These are phyloP conservation scores for Salix exigua DNA, from an alignment of 345 rosid species.

Conservation along the genomic window DNA sequence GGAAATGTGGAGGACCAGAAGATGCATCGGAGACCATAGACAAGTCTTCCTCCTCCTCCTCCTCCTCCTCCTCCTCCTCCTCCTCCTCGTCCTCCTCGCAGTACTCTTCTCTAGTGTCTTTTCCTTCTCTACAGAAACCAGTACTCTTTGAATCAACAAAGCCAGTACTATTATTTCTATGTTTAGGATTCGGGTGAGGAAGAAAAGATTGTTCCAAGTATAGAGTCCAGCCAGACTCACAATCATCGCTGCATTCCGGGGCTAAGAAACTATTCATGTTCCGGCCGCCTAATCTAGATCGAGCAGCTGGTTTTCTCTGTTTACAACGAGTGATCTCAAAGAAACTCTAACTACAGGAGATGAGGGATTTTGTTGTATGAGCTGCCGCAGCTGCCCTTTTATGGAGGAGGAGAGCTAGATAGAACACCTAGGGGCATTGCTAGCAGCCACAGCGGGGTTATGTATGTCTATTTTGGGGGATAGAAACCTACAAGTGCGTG, in stretches of 20 bases:
- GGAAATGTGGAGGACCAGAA: conserved; percentile 82
- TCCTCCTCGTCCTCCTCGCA: conserved; percentile 19
- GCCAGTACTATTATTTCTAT: conserved; percentile 11
- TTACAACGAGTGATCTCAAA: not conserved
- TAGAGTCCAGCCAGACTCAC: conserved; percentile 98
- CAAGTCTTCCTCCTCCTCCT: conserved; percentile 65
- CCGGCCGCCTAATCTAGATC: not conserved
- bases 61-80: conserved; percentile 20
- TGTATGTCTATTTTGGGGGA: conserved; percentile 9
- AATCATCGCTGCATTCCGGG: conserved; percentile 70
- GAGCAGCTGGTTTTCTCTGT: not conserved
- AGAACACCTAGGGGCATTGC: not conserved
- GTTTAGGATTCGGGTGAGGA: conserved; percentile 29
- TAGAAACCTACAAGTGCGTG: not conserved
- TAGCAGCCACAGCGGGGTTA: not conserved
- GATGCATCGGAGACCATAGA: conserved; percentile 99
- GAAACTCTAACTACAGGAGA: not conserved
- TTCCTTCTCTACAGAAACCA: conserved; percentile 9
- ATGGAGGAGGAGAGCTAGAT: not conserved
- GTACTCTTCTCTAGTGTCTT: not conserved
- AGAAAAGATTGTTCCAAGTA: conserved; percentile 72
- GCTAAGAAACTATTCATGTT: conserved; percentile 48
- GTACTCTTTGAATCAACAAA: conserved; percentile 17
- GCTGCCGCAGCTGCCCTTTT: not conserved
- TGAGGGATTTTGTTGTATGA: not conserved